Percentiles rank a stretch among this genome's conserved stretches.
These are phyloP conservation scores for Phytophthora cactorum DNA, from an alignment of 352 stramenopile genomes.

Conservation along the genomic window DNA sequence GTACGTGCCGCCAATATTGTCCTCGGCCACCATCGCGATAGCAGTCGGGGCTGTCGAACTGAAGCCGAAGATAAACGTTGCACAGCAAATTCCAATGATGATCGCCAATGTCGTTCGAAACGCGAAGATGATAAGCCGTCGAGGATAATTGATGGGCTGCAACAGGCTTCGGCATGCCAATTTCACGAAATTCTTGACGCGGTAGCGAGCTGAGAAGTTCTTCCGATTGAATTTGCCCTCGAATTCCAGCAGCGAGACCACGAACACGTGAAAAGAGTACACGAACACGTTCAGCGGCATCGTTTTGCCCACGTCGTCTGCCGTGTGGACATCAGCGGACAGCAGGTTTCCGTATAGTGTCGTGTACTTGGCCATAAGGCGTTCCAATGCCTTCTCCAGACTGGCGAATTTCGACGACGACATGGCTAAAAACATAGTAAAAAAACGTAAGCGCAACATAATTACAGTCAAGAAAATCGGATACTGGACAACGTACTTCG, in stretches of 20 bases:
- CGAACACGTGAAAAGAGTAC: conserved; percentile 80
- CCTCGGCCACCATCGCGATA: conserved; percentile 72
- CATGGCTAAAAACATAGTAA: conserved; percentile 32
- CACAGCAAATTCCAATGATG: conserved; percentile 61
- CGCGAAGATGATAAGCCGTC: conserved; percentile 55
- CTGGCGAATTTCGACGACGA: conserved; percentile 51
- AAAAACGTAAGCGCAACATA: conserved; percentile 6
- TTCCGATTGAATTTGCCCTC: conserved; percentile 75
- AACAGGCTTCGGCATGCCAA: conserved; percentile 41
- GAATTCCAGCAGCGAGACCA: conserved; percentile 69
- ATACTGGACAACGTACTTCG: conserved; percentile 21
- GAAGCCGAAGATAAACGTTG: conserved; percentile 80
- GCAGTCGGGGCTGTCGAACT: conserved; percentile 67
- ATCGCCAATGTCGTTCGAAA: conserved; percentile 71
- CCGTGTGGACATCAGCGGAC: conserved; percentile 44
- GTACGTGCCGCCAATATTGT: conserved; percentile 76
- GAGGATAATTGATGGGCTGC: conserved; percentile 52
- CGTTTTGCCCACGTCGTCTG: conserved; percentile 62
- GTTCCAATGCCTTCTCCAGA: conserved; percentile 58
- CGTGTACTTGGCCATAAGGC: conserved; percentile 66
- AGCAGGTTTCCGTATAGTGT: conserved; percentile 59
- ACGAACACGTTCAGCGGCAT: conserved; percentile 85
- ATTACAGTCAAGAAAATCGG: background rate
- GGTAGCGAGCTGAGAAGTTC: conserved; percentile 62
- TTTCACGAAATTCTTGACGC: conserved; percentile 67